Conservation (phyloP, 495 filamentous ascomycete species). For the Talaromyces ruber region DNA sequence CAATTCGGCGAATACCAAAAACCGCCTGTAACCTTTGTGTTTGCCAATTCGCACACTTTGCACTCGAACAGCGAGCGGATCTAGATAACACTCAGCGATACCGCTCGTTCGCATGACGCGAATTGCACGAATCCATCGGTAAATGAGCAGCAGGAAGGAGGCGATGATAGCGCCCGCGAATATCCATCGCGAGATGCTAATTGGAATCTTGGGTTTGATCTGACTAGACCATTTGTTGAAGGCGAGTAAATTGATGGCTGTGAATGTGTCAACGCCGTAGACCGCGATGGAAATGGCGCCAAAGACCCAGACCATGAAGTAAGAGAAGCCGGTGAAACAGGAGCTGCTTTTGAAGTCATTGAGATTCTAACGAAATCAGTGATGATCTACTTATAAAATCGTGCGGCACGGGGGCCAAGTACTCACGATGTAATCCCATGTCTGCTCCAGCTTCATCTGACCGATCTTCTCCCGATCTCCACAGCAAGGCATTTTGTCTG, state of each 20-base stretch:
- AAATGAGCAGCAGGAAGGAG: slow-evolving; percentile 68
- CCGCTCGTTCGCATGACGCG: slow-evolving; percentile 73
- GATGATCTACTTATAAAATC: background rate
- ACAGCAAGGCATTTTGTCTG: slow-evolving; percentile 60
- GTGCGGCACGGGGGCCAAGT: background rate
- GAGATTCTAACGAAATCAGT: slow-evolving; percentile 54
- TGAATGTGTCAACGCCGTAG: slow-evolving; percentile 86
- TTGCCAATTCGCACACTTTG: slow-evolving; percentile 66
- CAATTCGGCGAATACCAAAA: slow-evolving; percentile 85
- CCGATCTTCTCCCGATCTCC: slow-evolving; percentile 60
- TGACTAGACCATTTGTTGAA: slow-evolving; percentile 66
- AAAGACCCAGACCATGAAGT: slow-evolving; percentile 73
- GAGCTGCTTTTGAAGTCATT: slow-evolving; percentile 79
- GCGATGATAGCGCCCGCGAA: slow-evolving; percentile 83
- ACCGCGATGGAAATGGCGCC: slow-evolving; percentile 72
- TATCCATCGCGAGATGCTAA: slow-evolving; percentile 74
- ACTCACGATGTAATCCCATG: slow-evolving; percentile 91
- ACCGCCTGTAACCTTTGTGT: slow-evolving; percentile 70
- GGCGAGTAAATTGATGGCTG: slow-evolving; percentile 78
- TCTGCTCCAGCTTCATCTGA: slow-evolving; percentile 66
- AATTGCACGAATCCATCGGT: slow-evolving; percentile 68
- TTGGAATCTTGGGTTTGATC: slow-evolving; percentile 59
- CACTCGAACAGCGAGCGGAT: slow-evolving; percentile 71
- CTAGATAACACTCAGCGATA: slow-evolving; percentile 85
- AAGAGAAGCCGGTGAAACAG: slow-evolving; percentile 69